Evolutionary conservation across 352 stramenopile species (phyloP).

Genomic region (Pythium monospermum): DNA sequence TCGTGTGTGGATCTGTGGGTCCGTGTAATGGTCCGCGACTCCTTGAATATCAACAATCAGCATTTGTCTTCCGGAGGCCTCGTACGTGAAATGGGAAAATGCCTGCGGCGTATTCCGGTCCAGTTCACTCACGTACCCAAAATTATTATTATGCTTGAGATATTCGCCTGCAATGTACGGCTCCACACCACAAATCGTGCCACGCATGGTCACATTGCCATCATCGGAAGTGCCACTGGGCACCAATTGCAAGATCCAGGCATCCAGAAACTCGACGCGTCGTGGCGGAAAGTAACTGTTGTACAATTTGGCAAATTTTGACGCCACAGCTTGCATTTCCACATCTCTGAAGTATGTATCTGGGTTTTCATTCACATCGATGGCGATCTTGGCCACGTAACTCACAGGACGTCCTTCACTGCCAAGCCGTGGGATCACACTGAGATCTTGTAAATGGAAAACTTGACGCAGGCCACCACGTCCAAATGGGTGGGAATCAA

Average conservation of each 20-base stretch:
- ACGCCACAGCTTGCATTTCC: conserved; percentile 79
- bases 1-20: conserved; percentile 90
- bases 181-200: conserved; percentile 72
- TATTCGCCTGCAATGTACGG: conserved; percentile 77
- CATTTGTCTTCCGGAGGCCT: conserved; percentile 85
- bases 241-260: conserved; percentile 71
- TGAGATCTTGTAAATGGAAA: conserved; percentile 71
- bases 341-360: conserved; percentile 85
- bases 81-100: conserved; percentile 92
- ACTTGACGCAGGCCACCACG: conserved; percentile 58
- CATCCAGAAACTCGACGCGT: conserved; percentile 70
- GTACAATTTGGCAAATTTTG: conserved; percentile 75
- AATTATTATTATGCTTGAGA: conserved; percentile 86
- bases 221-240: conserved; percentile 26
- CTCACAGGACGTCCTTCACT: conserved; percentile 14
- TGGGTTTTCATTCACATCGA: conserved; percentile 71
- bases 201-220: conserved; percentile 50
- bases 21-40: conserved; percentile 94
- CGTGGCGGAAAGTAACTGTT: conserved; percentile 79
- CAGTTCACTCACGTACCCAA: conserved; percentile 71
- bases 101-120: conserved; percentile 79
- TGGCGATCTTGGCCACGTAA: conserved; percentile 80
- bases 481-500: conserved; percentile 61
- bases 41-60: conserved; percentile 95
- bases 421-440: conserved; percentile 16